Percentiles rank a stretch among this genome's conserved stretches.
Evolutionary conservation across 2,329 filamentous ascomycete genomes (phyloP).

Genomic region (Eutypa lata): DNA sequence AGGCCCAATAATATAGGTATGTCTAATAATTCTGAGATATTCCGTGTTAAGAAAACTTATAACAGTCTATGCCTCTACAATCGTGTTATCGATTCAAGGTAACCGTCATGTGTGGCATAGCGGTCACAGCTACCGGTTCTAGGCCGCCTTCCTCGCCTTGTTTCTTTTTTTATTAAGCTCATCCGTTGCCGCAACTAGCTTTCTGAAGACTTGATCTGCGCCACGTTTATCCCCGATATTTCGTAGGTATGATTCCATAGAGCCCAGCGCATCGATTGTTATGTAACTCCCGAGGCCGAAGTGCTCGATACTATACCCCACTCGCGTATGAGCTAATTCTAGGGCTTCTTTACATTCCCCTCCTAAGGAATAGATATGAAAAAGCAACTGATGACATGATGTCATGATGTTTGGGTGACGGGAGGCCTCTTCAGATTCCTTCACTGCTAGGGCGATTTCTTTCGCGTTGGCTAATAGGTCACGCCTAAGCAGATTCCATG

Average conservation of each 20-base stretch:
- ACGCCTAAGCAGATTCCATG: not conserved
- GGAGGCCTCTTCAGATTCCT: not conserved
- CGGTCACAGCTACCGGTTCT: not conserved
- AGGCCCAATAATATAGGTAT: too few species aligned
- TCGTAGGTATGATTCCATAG: not conserved
- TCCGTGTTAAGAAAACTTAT: too few species aligned
- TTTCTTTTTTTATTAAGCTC: not conserved
- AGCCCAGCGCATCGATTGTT: not conserved
- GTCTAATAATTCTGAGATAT: too few species aligned
- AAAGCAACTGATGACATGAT: not conserved
- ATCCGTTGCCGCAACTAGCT: not conserved
- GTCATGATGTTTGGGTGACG: not conserved
- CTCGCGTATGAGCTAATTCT: not conserved
- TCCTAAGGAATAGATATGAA: not conserved
- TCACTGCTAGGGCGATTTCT: too few species aligned
- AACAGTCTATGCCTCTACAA: too few species aligned
- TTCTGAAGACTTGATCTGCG: not conserved
- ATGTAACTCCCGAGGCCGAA: not conserved
- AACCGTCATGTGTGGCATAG: too few species aligned
- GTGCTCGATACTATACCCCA: not conserved
- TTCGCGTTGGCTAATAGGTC: not conserved
- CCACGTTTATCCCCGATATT: not conserved
- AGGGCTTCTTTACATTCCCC: not conserved
- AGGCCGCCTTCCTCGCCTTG: not conserved
- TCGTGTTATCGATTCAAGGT: too few species aligned